Percentiles rank a stretch among this genome's conserved stretches.
These are phyloP conservation scores for Saccharomycopsis fodiens DNA, from an alignment of 805 yeast genomes.

Conservation along the genomic window DNA sequence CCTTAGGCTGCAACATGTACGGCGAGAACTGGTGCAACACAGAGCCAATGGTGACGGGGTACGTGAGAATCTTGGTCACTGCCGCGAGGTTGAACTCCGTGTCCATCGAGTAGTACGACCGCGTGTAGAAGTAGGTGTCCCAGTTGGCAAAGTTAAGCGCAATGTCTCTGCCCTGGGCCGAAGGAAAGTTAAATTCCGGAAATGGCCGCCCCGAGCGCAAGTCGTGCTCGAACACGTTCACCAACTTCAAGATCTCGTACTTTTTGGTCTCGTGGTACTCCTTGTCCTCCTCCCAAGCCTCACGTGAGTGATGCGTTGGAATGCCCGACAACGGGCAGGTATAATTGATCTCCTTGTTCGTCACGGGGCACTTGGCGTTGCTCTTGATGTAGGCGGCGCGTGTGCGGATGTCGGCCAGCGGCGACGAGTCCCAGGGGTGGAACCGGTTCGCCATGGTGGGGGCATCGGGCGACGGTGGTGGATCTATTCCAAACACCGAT, in stretches of 20 bases:
- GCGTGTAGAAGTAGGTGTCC: conserved; percentile 90
- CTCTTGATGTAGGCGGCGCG: conserved; percentile 89
- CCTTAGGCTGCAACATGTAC: conserved; percentile 70
- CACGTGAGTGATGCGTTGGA: conserved; percentile 88
- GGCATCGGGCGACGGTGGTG: conserved; percentile 54
- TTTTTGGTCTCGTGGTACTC: conserved; percentile 61
- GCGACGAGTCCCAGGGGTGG: conserved; percentile 89
- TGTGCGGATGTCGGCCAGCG: conserved; percentile 77
- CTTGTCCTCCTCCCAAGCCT: conserved; percentile 80
- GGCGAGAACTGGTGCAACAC: conserved; percentile 81
- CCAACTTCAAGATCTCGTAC: conserved; percentile 74
- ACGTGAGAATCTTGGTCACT: conserved; percentile 87
- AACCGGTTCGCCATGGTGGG: conserved; percentile 70
- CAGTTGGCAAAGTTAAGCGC: conserved; percentile 69
- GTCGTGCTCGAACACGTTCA: conserved; percentile 91
- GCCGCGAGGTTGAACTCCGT: conserved; percentile 94
- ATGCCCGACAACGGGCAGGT: conserved; percentile 93
- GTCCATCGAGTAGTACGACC: conserved; percentile 93
- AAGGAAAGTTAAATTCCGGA: conserved; percentile 94
- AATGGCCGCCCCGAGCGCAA: conserved; percentile 87
- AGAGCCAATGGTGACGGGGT: conserved; percentile 85
- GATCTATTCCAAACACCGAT: conserved; percentile 50
- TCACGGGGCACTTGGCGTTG: conserved; percentile 85
- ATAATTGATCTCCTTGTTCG: conserved; percentile 67
- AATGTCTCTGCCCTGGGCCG: conserved; percentile 65